phyloP scores from a whole-genome alignment of 768 basidiomycete genomes.

The Lentinula boryana region DNA sequence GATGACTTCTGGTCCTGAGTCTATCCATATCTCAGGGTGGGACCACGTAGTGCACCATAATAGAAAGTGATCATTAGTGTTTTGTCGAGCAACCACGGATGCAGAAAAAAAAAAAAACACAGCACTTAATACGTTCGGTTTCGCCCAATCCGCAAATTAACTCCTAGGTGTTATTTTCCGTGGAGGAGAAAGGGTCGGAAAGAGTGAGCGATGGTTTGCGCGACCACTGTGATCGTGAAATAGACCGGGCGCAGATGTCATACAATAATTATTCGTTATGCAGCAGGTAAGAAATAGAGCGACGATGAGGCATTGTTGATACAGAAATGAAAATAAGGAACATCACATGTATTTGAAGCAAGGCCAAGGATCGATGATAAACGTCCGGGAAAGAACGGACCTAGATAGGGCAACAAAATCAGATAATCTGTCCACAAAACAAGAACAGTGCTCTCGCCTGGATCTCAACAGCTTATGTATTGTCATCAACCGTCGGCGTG shows the following conservation, averaged over 20 bases:
- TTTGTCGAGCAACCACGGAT: slow-evolving; percentile 1
- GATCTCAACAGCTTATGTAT: slow-evolving; percentile 12
- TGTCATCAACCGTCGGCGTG: slow-evolving; percentile 39
- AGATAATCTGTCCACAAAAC: neutral
- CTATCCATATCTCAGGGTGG: neutral
- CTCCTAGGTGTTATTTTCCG: neutral
- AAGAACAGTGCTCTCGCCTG: neutral
- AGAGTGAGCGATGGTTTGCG: neutral
- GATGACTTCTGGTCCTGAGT: neutral
- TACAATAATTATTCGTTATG: neutral
- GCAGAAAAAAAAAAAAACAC: neutral
- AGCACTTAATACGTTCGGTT: slow-evolving; percentile 1
- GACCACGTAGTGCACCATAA: neutral
- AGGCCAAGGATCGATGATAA: neutral
- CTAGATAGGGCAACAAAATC: neutral
- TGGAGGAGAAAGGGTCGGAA: slow-evolving; percentile 1
- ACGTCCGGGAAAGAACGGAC: neutral
- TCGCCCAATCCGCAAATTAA: neutral
- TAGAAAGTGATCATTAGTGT: slow-evolving; percentile 1
- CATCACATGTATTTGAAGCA: slow-evolving; percentile 24
- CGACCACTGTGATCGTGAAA: neutral
- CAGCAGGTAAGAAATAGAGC: slow-evolving; percentile 9
- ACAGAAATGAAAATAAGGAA: slow-evolving; percentile 19
- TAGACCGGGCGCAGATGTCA: neutral
- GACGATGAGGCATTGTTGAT: slow-evolving; percentile 23